Base-by-base conservation (phyloP, 257 asterid species). In the Verbena officinalis region DNA sequence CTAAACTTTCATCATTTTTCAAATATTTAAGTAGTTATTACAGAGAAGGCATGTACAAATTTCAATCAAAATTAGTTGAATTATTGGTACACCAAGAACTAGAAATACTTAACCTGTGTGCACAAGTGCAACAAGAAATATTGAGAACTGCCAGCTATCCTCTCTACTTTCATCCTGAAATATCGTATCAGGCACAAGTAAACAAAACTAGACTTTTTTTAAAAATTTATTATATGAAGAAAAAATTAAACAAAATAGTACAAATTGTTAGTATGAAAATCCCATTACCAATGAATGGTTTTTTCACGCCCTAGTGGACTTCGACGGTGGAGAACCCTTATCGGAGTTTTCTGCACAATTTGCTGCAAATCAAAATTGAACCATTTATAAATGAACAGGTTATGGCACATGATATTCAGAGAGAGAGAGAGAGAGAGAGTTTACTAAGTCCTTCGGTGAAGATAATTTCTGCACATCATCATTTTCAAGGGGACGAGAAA, bases 241-340 rank as follows among this genome's bases (percentile, higher is more conserved):
- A n/a, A n/a, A n/a, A n/a, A n/a, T n/a, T n/a, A n/a, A n/a, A n/a
- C n/a, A 50, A 56, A 67, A 68, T 17, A 61, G 53, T 64, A 38
- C 14, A 8, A 22, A 48, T 46, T n/a, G 31, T 59, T 59, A 10
- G 36, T 17, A 58, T 38, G 56, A 34, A 55, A 23, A 2, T 40
- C 72, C 59, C 71, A 11, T n/a, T 86, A 93, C 96, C 99, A 90
- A 66, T 93, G 95, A 72, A 93, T 80, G 68, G 76, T 74, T 77
- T 68, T 87, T 74, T 84, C 95, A 34, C 97, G 95, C 73, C 73
- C 90, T 81, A 90, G 69, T 45, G 99, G 97, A 70, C 99, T 93
- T 78, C 99, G 85, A 59, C 97, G 96, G 62, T 93, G 99, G 59
- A 93, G 96, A 78, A 93, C 99, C 73, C 99, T 93, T 64, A 87